Evolutionary conservation across 371 early-diverging fungal genomes (phyloP).

Genomic region (Mortierella sp.): DNA sequence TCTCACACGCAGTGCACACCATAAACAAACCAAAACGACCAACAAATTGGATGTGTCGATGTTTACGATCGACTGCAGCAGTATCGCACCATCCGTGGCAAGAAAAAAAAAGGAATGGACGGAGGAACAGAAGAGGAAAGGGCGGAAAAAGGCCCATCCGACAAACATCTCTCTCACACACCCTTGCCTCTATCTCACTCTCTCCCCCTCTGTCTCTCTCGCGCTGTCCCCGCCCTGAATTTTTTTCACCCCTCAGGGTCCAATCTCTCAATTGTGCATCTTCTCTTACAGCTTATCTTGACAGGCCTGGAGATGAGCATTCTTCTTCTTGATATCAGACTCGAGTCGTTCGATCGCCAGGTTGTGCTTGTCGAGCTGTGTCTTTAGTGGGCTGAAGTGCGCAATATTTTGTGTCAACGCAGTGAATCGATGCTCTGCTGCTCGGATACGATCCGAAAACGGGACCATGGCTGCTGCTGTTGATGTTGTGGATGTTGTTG

Average conservation of each 20-base stretch:
- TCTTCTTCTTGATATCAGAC: constrained; percentile 47
- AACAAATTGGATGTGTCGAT: neutral
- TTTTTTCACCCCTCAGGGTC: neutral
- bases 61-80: constrained; percentile 11
- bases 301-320: constrained; percentile 34
- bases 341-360: constrained; percentile 48
- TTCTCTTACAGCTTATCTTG: constrained; percentile 49
- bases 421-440: constrained; percentile 54
- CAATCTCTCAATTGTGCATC: neutral
- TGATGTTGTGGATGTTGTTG: neutral
- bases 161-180: neutral
- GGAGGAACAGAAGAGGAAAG: neutral
- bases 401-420: constrained; percentile 55
- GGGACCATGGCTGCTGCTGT: neutral
- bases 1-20: neutral
- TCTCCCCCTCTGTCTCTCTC: neutral
- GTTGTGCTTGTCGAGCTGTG: constrained; percentile 51
- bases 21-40: neutral
- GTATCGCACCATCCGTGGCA: neutral
- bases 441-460: constrained; percentile 42
- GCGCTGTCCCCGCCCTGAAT: neutral
- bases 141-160: neutral
- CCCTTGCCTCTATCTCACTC: neutral
- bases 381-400: constrained; percentile 56
- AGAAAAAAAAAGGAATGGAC: neutral